Conservation (phyloP, 176 grass and related monocot species). For the Lolium multiflorum region DNA sequence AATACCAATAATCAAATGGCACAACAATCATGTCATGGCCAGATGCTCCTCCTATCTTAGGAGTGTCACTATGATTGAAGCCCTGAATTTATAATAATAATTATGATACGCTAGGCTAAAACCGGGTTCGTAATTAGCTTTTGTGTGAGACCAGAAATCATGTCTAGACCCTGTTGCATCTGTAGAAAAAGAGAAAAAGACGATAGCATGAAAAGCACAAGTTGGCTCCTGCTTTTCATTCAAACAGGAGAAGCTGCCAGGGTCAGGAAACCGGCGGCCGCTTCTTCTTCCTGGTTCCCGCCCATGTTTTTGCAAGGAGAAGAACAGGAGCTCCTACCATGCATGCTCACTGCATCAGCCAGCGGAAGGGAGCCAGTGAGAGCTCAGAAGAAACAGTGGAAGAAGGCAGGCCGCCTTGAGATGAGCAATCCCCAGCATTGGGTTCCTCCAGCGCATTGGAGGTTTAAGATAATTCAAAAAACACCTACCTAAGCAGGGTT, state of each 20-base stretch:
- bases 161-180: conserved; percentile 37
- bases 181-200: conserved; percentile 11
- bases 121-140: conserved; percentile 12
- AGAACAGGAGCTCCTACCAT: background rate
- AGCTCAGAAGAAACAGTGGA: background rate
- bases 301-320: conserved; percentile 25
- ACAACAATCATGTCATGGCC: conserved; percentile 3
- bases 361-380: background rate
- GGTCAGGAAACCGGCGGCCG: conserved; percentile 37
- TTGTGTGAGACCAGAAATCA: conserved; percentile 32
- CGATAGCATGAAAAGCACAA: conserved; percentile 6
- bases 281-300: conserved; percentile 35
- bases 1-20: background rate
- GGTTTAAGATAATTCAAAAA: conserved; percentile 16
- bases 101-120: background rate
- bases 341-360: background rate
- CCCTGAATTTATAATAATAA: background rate
- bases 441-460: conserved; percentile 31
- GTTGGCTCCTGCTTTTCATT: conserved; percentile 27
- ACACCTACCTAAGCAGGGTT: background rate
- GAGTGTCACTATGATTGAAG: conserved; percentile 36
- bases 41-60: conserved; percentile 40
- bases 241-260: conserved; percentile 42
- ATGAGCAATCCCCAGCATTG: background rate
- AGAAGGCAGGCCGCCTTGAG: conserved; percentile 4